Base-by-base conservation (phyloP, 768 basidiomycete species). In the Hericium erinaceus region DNA sequence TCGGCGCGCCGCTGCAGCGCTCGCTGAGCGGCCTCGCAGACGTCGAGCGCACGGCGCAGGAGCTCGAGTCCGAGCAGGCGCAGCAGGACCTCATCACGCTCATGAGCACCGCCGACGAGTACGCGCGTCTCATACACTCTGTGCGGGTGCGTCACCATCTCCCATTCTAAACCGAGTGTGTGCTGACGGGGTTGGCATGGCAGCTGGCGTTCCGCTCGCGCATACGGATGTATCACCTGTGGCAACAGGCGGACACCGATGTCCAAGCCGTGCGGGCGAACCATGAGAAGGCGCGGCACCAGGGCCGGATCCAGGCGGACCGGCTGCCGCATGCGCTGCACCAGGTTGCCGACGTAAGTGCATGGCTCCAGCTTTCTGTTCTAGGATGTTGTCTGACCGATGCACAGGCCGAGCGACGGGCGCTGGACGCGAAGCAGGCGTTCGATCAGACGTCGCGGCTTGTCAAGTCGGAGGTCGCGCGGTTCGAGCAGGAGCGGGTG, bases 401-500 rank as follows among this genome's bases (percentile, higher is more conserved):
- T 8, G 15, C 41, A 15, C 39, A 97, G 92, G 87, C 89, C 3
- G 97, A 99, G 70, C 79, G 92, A 53, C 82, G 85, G 18, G 84
- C 88, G 4, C 70, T 89, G 48, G 92, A 95, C 50, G 80, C 88
- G 0, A 91, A 88, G 66, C 82, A 83, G 53, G 95, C 97, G 61
- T 99, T 89, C 67, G 95, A 98, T 48, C 81, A 88, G 20, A 86
- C 87, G 12, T 91, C 92, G 18, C 87, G 87, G 62, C 74, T 97
- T 18, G 85, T 93, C 64, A 98, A 98, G 71, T 73, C 81, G 4
- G 97, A 99, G 72, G 82, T 94, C 61, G 83, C 83, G 4, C 77
- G 95, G 46, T 98, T 98, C 66, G 95, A 99, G 72, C 82, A 84
- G 67, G 95, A 97, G 71, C 82, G 95, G 46, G 80, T 98, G 24